Base-by-base conservation (phyloP, 148 eudicot species). In the Mesembryanthemum crystallinum region DNA sequence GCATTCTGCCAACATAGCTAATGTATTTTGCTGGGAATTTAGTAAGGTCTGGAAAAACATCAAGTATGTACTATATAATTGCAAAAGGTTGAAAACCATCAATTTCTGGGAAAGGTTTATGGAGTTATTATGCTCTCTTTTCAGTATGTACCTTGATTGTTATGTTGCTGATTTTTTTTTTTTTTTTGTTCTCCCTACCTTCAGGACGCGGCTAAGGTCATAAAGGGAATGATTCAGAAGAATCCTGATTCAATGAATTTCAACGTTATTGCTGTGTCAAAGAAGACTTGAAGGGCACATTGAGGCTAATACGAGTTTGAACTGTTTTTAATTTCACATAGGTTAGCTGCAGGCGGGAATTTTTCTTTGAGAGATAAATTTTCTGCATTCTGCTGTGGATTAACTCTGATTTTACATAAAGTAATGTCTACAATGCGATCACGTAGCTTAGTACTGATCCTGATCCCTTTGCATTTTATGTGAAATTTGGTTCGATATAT, bases 181-280 rank as follows among this genome's bases (percentile, higher is more conserved):
- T n/a, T 12, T 9, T 43, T 63, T 69, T 15, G n/a, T n/a, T n/a
- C n/a, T n/a, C n/a, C n/a, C n/a, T n/a, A n/a, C n/a, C 14, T 78
- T 20, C 90, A 92, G 97, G 97, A 95, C 75, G 90, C 97, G n/a
- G 92, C 94, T 13, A 86, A 88, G 80, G 94, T 92, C 55, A 90
- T 95, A 76, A 85, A 85, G 80, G 82, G 81, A 75, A 78, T 90
- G 62, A 89, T 90, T 21, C 73, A 84, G 84, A 91, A 87, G 73
- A 95, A 90, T 69, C 99, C 97, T 0, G 83, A 85, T 74, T 89
- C 96, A 0, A 67, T 90, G 80, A 95, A 89, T 85, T 95, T 92
- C 89, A 95, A 89, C 59, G 94, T 95, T 37, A 95, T 95, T 21
- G 94, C 92, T 57, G 60, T 95, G 71, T 87, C 99, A 30, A 92